Percentiles rank a stretch among this genome's conserved stretches.
Conservation (phyloP, 139 green algal species). For the Limnomonas spitsbergensis region DNA sequence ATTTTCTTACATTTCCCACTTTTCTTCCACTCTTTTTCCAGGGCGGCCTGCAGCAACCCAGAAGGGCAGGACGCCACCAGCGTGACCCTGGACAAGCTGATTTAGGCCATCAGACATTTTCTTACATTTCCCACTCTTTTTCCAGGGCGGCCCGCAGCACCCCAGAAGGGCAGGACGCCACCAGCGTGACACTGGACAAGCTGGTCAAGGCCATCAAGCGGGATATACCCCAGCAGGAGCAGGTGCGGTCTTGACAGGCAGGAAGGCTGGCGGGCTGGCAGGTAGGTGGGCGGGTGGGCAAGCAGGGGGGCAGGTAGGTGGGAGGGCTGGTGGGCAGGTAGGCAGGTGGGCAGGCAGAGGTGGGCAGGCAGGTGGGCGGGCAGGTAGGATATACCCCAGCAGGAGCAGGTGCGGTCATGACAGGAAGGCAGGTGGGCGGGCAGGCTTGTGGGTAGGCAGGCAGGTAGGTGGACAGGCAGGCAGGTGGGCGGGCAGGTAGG, state of each 20-base stretch:
- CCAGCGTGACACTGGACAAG: constrained; percentile 11
- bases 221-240: constrained; percentile 25
- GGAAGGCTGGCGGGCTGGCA: constrained; percentile 2
- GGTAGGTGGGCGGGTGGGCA: no score
- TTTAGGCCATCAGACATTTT: constrained; percentile 19
- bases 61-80: neutral
- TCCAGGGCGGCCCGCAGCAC: neutral
- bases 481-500: no score
- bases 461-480: no score
- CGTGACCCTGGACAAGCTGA: constrained; percentile 17
- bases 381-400: constrained; percentile 19
- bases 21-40: neutral
- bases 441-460: no score
- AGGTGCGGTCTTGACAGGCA: neutral
- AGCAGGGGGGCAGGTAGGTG: no score
- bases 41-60: neutral
- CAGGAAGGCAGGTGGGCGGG: neutral
- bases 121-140: no score
- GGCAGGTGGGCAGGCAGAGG: no score
- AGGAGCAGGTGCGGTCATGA: constrained; percentile 13
- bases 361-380: no score
- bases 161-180: neutral
- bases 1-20: no score
- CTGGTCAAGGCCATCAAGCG: constrained; percentile 24
- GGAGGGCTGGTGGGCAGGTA: no score